Base-by-base conservation (phyloP, 2,329 filamentous ascomycete genomes). In the Pseudogymnoascus sp. region DNA sequence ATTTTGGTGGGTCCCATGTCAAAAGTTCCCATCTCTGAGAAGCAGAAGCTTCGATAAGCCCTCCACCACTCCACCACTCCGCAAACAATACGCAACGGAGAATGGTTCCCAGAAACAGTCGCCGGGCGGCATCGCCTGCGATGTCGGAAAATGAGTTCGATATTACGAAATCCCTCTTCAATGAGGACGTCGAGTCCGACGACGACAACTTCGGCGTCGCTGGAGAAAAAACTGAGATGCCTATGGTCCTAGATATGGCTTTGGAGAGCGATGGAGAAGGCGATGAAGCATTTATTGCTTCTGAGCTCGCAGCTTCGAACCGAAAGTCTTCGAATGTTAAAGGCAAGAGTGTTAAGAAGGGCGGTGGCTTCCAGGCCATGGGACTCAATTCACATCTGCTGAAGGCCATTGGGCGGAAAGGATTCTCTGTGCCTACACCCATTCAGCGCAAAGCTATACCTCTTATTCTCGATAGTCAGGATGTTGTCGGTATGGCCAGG, bases 401-500 rank as follows among this genome's bases (percentile, higher is more conserved):
- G 21, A 94, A 95, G 70, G 90, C 94, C 1, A 97, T 99, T 65
- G 83, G 89, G 10, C 83, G 89, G 67, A 99, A 97, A 75, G 95
- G 94, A 13, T 99, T 96, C 74, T 90, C 88, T 0, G 90, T 97
- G 2, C 95, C 95, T 3, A 99, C 94, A 0, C 94, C 94, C 0
- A 99, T 99, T 73, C 94, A 99, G 76, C 84, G 94, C 66, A 97
- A 97, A 74, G 90, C 94, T 1, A 96, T 99, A 55, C 95, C 94
- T 3, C 78, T 97, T 60, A 84, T 99, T 60, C 79, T 97, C 67
- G 89, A 95, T 63, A 83, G 88, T 59, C 89, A 91, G 74, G 94
- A 99, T 79, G 89, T 97, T n/a, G 92, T 99, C 21, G 95, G 92
- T 65, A 99, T 99, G 94, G 94, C 94, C 6, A 82, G 95, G 65